phyloP scores from a whole-genome alignment of 495 filamentous ascomycete species.

The Extremus antarcticus region DNA sequence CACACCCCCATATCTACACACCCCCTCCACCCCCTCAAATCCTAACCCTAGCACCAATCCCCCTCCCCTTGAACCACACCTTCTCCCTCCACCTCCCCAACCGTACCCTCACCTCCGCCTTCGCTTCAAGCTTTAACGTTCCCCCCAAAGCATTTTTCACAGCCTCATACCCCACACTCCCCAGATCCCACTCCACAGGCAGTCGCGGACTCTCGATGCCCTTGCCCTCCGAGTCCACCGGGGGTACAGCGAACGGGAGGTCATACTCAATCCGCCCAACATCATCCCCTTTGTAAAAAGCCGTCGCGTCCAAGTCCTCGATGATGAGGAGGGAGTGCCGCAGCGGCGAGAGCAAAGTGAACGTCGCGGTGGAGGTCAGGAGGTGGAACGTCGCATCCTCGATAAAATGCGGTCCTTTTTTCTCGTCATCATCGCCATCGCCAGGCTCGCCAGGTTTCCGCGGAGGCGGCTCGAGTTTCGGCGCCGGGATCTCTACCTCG shows the following conservation, averaged over 20 bases:
- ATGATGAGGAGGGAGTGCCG: constrained; percentile 58
- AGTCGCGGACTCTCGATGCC: constrained; percentile 55
- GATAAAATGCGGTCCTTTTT: constrained; percentile 50
- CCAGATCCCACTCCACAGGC: constrained; percentile 68
- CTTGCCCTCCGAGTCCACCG: constrained; percentile 39
- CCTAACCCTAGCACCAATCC: constrained; percentile 63
- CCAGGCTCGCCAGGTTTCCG: constrained; percentile 38
- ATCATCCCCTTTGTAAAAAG: constrained; percentile 68
- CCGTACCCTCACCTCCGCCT: constrained; percentile 57
- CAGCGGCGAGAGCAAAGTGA: constrained; percentile 73
- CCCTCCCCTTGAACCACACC: constrained; percentile 58
- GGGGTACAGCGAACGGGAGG: constrained; percentile 63
- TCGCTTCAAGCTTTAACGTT: constrained; percentile 63
- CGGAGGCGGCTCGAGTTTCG: constrained; percentile 41
- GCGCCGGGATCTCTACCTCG: constrained; percentile 56
- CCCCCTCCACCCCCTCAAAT: constrained; percentile 31
- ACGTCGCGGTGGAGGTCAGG: constrained; percentile 73
- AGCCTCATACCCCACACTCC: constrained; percentile 70
- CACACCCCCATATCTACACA: background rate
- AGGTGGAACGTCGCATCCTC: constrained; percentile 75
- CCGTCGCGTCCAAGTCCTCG: constrained; percentile 69
- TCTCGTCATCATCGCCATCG: constrained; percentile 12
- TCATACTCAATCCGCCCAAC: constrained; percentile 67
- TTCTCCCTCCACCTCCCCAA: constrained; percentile 61
- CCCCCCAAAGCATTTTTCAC: constrained; percentile 79